phyloP scores from a whole-genome alignment of 148 eudicot species.

The Fagopyrum tataricum region DNA sequence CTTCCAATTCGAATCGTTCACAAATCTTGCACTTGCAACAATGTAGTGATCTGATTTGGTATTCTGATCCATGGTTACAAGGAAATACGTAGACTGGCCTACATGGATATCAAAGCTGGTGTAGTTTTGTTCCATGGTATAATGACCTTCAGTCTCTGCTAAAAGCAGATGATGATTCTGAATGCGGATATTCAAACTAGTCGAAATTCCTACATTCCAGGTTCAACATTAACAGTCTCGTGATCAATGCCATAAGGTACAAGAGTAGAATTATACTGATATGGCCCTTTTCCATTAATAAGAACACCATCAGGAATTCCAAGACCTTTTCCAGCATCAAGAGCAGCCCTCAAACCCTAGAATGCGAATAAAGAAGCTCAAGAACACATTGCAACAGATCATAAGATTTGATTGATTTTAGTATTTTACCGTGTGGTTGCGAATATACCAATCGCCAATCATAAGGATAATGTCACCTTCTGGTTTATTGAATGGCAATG shows the following conservation, averaged over 20 bases:
- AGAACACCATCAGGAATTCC: slow-evolving; percentile 55
- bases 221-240: no score
- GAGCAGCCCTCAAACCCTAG: slow-evolving; percentile 26
- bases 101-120: slow-evolving; percentile 71
- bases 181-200: slow-evolving; percentile 63
- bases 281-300: slow-evolving; percentile 40
- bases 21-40: slow-evolving; percentile 78
- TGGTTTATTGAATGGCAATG: slow-evolving; percentile 52
- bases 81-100: slow-evolving; percentile 61
- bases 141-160: slow-evolving; percentile 65
- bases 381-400: not conserved
- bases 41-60: slow-evolving; percentile 48
- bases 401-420: not conserved
- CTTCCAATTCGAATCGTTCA: slow-evolving; percentile 70
- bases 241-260: no score
- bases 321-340: slow-evolving; percentile 46
- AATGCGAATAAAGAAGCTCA: not conserved
- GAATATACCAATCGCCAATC: slow-evolving; percentile 67
- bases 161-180: slow-evolving; percentile 56
- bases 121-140: slow-evolving; percentile 58
- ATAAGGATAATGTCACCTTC: slow-evolving; percentile 43
- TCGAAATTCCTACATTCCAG: slow-evolving; percentile 52
- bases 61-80: slow-evolving; percentile 37
- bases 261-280: not conserved
- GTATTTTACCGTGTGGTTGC: slow-evolving; percentile 52